These are phyloP conservation scores for Adansonia digitata DNA, from an alignment of 345 rosid species.

Conservation along the genomic window DNA sequence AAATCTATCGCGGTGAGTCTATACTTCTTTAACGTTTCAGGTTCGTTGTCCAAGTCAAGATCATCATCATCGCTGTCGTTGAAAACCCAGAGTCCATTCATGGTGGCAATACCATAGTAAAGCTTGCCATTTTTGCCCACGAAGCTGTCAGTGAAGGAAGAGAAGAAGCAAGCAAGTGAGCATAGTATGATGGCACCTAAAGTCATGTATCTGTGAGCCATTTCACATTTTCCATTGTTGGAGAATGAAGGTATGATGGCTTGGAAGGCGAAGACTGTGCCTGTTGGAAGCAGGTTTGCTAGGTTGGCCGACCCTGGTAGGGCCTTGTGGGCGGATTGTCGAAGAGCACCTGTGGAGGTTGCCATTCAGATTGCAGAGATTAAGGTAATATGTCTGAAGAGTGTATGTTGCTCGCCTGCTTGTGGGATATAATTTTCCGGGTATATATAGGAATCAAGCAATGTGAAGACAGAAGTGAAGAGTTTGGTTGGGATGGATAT, in stretches of 20 bases:
- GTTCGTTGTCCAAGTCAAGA: background rate
- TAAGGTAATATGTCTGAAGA: no score
- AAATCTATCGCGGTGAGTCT: conserved; percentile 19
- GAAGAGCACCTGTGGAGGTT: background rate
- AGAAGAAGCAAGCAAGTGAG: conserved; percentile 27
- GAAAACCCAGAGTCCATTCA: conserved; percentile 20
- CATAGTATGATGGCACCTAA: conserved; percentile 1
- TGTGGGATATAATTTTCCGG: background rate
- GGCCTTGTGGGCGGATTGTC: background rate
- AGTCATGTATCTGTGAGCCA: conserved; percentile 28
- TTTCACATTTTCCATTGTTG: conserved; percentile 28
- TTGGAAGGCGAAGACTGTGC: conserved; percentile 40
- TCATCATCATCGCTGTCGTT: conserved; percentile 8
- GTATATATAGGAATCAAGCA: background rate
- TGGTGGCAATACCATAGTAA: conserved; percentile 36
- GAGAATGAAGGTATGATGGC: conserved; percentile 36
- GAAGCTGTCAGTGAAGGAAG: conserved; percentile 47
- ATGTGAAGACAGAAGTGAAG: no score
- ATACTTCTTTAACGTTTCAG: background rate
- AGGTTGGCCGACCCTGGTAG: conserved; percentile 25
- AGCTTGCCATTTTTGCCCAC: conserved; percentile 24
- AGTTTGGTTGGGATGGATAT: no score
- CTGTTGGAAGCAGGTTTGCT: conserved; percentile 41
- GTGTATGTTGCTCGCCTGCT: no score
- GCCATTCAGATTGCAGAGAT: background rate